phyloP scores from a whole-genome alignment of 1,284 basidiomycete genomes.

The Mycosarcoma mackinlayi region DNA sequence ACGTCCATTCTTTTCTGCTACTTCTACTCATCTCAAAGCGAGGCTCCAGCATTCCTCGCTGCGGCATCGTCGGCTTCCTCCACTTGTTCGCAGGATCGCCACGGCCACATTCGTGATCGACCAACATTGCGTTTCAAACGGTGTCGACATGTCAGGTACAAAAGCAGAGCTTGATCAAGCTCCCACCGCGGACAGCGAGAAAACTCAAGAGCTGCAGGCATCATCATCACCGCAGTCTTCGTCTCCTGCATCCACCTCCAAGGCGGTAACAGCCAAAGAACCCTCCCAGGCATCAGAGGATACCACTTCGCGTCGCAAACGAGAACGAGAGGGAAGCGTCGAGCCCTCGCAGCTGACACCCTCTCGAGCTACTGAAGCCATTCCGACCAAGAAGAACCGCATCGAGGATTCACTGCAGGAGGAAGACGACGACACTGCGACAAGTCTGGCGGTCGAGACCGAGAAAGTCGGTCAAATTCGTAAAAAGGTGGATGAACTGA shows the following conservation, averaged over 20 bases:
- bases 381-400: slow-evolving; percentile 61
- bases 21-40: not conserved
- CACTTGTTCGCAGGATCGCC: too few relatives aligned
- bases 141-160: slow-evolving; percentile 23
- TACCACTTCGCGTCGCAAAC: slow-evolving; percentile 42
- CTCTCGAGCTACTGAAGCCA: slow-evolving; percentile 27
- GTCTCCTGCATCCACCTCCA: slow-evolving; percentile 16
- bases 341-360: slow-evolving; percentile 47
- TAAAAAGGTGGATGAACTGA: slow-evolving; percentile 55
- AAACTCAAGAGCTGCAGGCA: slow-evolving; percentile 11
- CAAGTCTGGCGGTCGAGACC: slow-evolving; percentile 22
- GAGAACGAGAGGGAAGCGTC: slow-evolving; percentile 58
- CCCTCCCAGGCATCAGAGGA: slow-evolving; percentile 31
- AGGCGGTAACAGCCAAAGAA: slow-evolving; percentile 16
- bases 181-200: slow-evolving; percentile 2
- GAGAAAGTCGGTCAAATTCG: slow-evolving; percentile 62
- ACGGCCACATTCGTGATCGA: too few relatives aligned
- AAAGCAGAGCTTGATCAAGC: slow-evolving; percentile 10
- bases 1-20: slow-evolving; percentile 4
- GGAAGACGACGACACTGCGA: slow-evolving; percentile 23
- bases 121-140: not conserved
- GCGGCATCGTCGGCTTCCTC: not conserved
- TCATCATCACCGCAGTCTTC: slow-evolving; percentile 17
- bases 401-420: slow-evolving; percentile 38
- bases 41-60: not conserved